Evolutionary conservation across 129 eudicot species (phyloP), one percentile per base, ranked within the genome.

Genomic region (Artemisia annua): DNA sequence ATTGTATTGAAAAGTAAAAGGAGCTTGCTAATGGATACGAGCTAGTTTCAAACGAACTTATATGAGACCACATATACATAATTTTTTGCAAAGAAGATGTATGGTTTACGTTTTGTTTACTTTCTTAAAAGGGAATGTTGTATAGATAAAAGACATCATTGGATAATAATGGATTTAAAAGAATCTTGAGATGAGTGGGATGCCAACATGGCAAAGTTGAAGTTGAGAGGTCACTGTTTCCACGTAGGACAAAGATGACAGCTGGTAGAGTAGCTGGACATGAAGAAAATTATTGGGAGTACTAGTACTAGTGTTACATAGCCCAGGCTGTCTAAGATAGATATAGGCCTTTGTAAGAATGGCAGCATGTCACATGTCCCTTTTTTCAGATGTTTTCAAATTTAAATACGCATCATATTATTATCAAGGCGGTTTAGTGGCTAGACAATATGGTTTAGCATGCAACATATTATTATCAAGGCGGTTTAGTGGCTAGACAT

Each of bases 181-280:
- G 55, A 71, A 71, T 35, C 54, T 11, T 48, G 70, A 14, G 57
- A 58, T n/a, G 18, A 12, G 44, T 52, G 43, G 72, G 32, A 53
- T 51, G 76, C 76, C 76, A 68, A 62, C 66, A 19, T 70, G 71
- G 76, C 76, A 78, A 26, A 2, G 51, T 2, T 78, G 59, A 65
- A 71, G 65, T 26, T 63, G 72, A 70, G 56, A 49, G 75, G 32
- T 69, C n/a, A 69, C 65, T 63, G 60, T 48, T 22, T 78, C 78
- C 82, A 78, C 78, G 78, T 78, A 78, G 78, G 78, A 71, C 78
- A 78, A 71, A 71, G 56, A 20, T 71, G 78, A 77, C 82, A 78
- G 73, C 73, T 48, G 71, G 18, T 22, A 22, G 65, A 53, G 61
- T 50, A 78, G 77, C 72, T 71, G 53, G 72, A 63, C 62, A 44